Evolutionary conservation across 2,329 filamentous ascomycete species (phyloP), one percentile per base, ranked within the genome.

Genomic region (Diaporthe helianthi): DNA sequence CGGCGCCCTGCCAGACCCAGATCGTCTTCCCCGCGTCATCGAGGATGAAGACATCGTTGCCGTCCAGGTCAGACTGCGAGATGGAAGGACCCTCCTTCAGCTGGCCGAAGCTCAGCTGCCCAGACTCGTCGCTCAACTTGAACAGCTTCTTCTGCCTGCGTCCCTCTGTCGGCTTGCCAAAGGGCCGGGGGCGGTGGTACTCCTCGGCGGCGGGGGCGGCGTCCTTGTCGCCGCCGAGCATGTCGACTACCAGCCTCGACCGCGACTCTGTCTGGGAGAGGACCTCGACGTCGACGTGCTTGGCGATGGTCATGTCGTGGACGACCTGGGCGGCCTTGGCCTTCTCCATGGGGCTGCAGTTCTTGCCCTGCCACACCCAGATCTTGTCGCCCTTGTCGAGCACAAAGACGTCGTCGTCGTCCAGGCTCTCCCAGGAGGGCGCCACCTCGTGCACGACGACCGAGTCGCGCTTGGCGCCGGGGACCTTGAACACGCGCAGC

Each of bases 301-400:
- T 91, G 15, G 87, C 88, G 9, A 87, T 78, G 0, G 86, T 90
- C 83, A 89, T 83, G 70, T 90, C 87, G 74, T 90, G 85, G 5
- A 91, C 89, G 2, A 91, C 87, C 76, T 90, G 88, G 0, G 89
- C 89, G 0, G 89, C 88, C 79, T 89, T 90, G 53, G 86, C 86
- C 80, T 90, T 91, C 75, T 92, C 90, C 87, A 91, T 90, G 0
- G 89, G 89, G 55, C 86, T 89, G 75, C 88, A 90, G 51, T 83
- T 83, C 74, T 83, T 84, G 63, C 90, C 90, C 79, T 92, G 90
- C 90, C 90, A 92, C 4, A 91, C 87, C 83, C 87, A 91, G 73
- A 92, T 89, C 80, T 91, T 90, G 61, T 86, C 81, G 29, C 85
- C 85, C 65, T 83, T 83, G 73, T 92, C 89, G 52, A 91, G 78